Evolutionary conservation across 2,329 filamentous ascomycete genomes (phyloP).

Genomic region (Fusarium sp.): DNA sequence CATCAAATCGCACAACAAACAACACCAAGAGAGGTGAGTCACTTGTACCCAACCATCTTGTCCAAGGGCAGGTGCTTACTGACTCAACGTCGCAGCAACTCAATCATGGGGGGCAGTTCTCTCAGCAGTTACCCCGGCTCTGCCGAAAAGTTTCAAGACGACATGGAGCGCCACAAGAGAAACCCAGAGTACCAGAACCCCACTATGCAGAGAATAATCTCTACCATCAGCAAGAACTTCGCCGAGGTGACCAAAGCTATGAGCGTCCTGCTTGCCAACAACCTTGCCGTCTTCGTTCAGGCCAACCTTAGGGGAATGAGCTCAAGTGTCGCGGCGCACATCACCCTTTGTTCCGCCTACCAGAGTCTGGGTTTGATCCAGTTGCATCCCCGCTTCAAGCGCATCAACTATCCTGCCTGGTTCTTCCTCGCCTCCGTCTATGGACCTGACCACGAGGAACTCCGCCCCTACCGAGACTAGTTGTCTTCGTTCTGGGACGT

Average conservation of each 20-base stretch:
- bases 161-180: accelerated
- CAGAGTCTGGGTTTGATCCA: no score
- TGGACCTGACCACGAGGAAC: background rate
- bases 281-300: background rate
- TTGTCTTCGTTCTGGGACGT: background rate
- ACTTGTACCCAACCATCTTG: no score
- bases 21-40: background rate
- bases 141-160: no score
- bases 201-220: background rate
- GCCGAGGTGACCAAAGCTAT: background rate
- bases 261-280: background rate
- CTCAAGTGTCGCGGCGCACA: no score
- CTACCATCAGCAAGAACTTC: accelerated
- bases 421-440: background rate
- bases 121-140: no score
- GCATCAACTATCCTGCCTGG: background rate
- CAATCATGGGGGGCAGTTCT: no score
- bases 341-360: no score
- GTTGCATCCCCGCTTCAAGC: no score
- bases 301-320: no score
- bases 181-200: background rate
- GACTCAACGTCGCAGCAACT: no score
- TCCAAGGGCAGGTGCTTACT: no score
- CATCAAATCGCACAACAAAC: no score
- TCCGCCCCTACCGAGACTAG: background rate